These are phyloP conservation scores for Boletus huronensis DNA, from an alignment of 768 basidiomycete species.

Conservation along the genomic window DNA sequence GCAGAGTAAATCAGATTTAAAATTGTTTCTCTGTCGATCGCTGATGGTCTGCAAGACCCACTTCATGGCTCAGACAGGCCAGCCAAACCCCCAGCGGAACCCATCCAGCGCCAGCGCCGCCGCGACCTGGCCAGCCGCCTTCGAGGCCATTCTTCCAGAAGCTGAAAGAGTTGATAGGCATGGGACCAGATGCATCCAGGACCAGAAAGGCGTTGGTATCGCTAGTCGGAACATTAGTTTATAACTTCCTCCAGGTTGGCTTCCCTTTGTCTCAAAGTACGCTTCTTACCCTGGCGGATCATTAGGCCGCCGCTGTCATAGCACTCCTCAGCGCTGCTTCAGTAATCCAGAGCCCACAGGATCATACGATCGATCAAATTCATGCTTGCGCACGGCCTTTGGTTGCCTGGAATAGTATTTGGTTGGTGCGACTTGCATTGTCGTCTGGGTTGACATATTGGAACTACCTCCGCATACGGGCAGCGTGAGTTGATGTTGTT, in stretches of 20 bases:
- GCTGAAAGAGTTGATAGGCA: constrained; percentile 44
- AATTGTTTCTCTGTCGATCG: constrained; percentile 6
- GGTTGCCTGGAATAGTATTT: constrained; percentile 64
- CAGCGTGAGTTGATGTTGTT: constrained; percentile 22
- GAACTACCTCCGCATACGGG: constrained; percentile 45
- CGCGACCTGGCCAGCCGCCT: constrained; percentile 7
- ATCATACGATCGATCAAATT: constrained; percentile 49
- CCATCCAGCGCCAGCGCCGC: background rate
- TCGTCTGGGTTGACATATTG: constrained; percentile 51
- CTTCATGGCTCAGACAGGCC: constrained; percentile 25
- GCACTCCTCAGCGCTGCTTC: constrained; percentile 49
- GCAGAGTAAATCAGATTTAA: constrained; percentile 17
- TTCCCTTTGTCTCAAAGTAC: background rate
- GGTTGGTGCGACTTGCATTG: constrained; percentile 53
- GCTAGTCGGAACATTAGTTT: constrained; percentile 47
- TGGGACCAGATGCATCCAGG: constrained; percentile 49
- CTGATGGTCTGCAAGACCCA: constrained; percentile 23
- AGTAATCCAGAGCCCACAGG: constrained; percentile 42
- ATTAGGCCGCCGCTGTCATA: constrained; percentile 50
- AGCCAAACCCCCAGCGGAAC: constrained; percentile 17
- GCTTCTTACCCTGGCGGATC: constrained; percentile 3
- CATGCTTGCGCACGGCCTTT: constrained; percentile 60
- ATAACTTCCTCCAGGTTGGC: constrained; percentile 54
- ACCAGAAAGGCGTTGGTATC: constrained; percentile 53
- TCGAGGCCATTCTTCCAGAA: constrained; percentile 20